Evolutionary conservation across 306 rosid species (phyloP).

Genomic region (peach (Prunus persica)): Prunus_persica_NCBIv2 NC_034010.1:7815001-7815500

Average conservation of each 20-base stretch:
- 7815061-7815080: neutral
- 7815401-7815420: neutral
- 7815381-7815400: neutral
- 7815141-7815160: neutral
- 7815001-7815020: neutral
- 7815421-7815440: neutral
- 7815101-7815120: constrained; percentile 5
- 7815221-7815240: neutral
- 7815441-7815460: neutral
- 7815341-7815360: neutral
- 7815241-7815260: neutral
- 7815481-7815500: neutral
- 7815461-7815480: neutral
- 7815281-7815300: neutral
- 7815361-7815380: neutral
- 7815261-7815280: neutral
- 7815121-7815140: constrained; percentile 4
- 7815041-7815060: neutral
- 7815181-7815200: neutral
- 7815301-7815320: neutral
- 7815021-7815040: neutral
- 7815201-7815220: neutral
- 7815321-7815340: neutral
- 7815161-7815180: neutral
- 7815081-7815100: neutral